Percentiles rank a stretch among this genome's conserved stretches.
phyloP scores from a whole-genome alignment of 768 basidiomycete species.

The Suillus decipiens region DNA sequence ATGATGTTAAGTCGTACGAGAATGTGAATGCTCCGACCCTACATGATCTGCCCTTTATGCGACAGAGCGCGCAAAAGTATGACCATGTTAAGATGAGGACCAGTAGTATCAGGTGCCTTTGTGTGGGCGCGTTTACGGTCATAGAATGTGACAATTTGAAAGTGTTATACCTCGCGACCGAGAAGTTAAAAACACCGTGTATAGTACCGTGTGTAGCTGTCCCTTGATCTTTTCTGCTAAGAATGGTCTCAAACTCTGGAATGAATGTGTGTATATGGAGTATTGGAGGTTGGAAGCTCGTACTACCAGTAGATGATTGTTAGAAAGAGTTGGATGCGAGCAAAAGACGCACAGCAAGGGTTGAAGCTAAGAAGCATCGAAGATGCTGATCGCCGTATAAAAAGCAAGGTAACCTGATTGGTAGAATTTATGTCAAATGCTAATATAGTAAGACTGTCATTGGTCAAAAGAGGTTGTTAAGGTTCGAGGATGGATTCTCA shows the following conservation, averaged over 20 bases:
- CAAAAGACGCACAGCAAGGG: constrained; percentile 12
- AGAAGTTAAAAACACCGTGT: neutral
- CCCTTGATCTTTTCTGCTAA: neutral
- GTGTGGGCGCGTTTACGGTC: neutral
- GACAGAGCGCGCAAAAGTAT: neutral
- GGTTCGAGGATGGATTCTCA: constrained; percentile 1
- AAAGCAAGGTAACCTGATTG: neutral
- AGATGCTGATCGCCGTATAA: constrained; percentile 8
- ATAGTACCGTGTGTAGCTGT: neutral
- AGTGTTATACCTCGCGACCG: neutral
- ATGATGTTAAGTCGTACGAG: constrained; percentile 8
- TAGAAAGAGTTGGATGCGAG: constrained; percentile 5
- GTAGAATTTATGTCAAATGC: too few species aligned
- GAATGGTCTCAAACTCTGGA: too few species aligned
- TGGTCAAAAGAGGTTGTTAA: neutral
- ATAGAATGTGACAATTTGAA: neutral
- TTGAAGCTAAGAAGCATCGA: neutral
- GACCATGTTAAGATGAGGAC: constrained; percentile 1
- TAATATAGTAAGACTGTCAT: neutral
- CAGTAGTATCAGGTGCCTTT: neutral
- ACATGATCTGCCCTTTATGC: neutral
- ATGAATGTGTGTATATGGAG: too few species aligned
- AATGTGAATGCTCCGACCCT: neutral
- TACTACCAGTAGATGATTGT: neutral
- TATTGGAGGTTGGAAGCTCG: too few species aligned